Conservation (phyloP, 257 asterid genomes). For the Fraxinus anomala region DNA sequence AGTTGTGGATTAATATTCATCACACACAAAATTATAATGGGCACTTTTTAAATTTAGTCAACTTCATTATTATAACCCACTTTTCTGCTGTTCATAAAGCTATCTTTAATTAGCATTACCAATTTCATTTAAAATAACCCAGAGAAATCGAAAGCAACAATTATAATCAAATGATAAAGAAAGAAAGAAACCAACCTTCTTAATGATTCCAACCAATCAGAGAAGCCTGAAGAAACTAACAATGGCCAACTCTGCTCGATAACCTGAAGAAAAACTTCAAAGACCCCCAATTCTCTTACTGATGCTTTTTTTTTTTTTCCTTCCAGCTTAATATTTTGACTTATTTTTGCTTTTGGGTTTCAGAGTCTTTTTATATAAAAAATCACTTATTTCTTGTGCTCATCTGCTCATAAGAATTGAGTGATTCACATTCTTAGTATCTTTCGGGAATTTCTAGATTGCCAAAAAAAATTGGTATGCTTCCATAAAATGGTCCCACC, state of each 20-base stretch:
- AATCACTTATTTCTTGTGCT: neutral
- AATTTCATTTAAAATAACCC: constrained; percentile 20
- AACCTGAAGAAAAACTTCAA: neutral
- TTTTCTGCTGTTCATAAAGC: constrained; percentile 40
- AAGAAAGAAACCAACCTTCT: constrained; percentile 3
- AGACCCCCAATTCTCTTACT: neutral
- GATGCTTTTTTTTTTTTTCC: neutral
- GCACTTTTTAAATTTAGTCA: constrained; percentile 33
- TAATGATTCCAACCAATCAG: neutral
- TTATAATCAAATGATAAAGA: constrained; percentile 4
- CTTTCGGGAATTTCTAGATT: neutral
- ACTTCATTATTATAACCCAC: constrained; percentile 41
- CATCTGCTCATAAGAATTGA: neutral
- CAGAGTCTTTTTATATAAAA: neutral
- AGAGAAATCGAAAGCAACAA: too few relatives aligned
- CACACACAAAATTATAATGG: neutral
- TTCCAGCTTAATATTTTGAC: neutral
- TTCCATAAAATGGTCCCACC: constrained; percentile 35
- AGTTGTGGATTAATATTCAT: neutral
- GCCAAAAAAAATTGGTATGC: constrained; percentile 5
- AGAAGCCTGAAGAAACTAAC: neutral
- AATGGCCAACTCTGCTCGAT: neutral
- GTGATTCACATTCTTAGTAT: neutral
- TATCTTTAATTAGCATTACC: constrained; percentile 41
- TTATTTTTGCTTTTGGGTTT: neutral